phyloP scores from a whole-genome alignment of 169 alveolate genomes.

The Plasmodium gonderi region DNA sequence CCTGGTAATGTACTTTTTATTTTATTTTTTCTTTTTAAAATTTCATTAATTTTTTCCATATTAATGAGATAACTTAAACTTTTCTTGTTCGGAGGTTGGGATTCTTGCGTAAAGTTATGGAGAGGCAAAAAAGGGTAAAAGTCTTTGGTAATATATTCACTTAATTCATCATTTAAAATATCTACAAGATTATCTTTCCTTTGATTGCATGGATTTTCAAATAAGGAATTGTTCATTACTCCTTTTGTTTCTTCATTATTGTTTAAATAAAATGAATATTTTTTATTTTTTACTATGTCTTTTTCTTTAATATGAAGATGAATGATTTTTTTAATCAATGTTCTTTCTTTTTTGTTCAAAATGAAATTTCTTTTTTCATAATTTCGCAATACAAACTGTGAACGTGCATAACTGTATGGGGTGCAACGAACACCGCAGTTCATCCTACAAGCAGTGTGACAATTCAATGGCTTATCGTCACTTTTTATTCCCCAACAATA shows the following conservation, averaged over 20 bases:
- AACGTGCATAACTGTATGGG: background rate
- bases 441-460: background rate
- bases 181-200: background rate
- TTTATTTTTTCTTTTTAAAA: constrained; percentile 31
- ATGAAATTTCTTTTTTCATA: background rate
- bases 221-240: background rate
- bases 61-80: background rate
- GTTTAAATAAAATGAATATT: background rate
- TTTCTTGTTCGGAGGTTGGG: background rate
- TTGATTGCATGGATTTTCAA: background rate
- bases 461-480: background rate
- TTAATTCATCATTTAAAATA: background rate
- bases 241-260: background rate
- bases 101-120: background rate
- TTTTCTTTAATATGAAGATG: background rate
- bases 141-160: background rate
- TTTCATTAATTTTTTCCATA: background rate
- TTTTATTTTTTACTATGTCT: background rate
- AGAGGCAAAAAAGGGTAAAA: constrained; percentile 26
- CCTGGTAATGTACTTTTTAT: constrained; percentile 6
- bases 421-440: background rate
- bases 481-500: background rate
- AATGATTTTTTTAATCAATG: background rate
- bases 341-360: background rate
- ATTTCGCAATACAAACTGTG: background rate